These are phyloP conservation scores for Syzygium malaccense DNA, from an alignment of 441 rosid genomes.

Conservation along the genomic window DNA sequence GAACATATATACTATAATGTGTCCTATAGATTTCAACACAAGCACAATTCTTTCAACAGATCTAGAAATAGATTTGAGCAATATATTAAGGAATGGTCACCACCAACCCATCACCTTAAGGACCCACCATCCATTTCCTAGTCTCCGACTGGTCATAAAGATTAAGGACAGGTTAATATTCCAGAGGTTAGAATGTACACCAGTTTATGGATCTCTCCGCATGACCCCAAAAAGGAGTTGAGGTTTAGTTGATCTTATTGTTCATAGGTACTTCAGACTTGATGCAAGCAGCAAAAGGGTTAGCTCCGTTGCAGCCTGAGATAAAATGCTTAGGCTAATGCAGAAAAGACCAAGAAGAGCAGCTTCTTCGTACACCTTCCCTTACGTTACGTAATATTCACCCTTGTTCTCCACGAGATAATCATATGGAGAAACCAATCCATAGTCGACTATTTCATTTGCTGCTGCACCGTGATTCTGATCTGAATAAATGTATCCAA, in stretches of 20 bases:
- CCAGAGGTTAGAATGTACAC: neutral
- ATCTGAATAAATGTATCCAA: conserved; percentile 35
- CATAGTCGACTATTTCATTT: conserved; percentile 42
- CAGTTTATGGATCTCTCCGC: neutral
- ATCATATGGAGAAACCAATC: conserved; percentile 54
- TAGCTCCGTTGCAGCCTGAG: conserved; percentile 8
- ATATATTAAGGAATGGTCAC: neutral
- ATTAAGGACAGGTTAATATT: neutral
- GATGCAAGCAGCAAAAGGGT: conserved; percentile 15
- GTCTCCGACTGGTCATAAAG: neutral
- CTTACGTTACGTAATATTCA: conserved; percentile 43
- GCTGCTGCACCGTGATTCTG: conserved; percentile 38
- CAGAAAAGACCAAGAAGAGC: conserved; percentile 8
- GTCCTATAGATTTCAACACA: neutral
- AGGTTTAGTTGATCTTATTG: neutral
- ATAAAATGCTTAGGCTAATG: conserved; percentile 13
- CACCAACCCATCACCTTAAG: neutral
- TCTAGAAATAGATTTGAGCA: neutral
- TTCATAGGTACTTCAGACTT: neutral
- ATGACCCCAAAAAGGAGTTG: neutral
- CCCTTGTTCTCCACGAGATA: conserved; percentile 57
- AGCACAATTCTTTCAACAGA: neutral
- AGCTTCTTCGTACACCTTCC: conserved; percentile 6
- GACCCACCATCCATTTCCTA: neutral
- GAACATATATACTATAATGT: neutral